Base-by-base conservation (phyloP, 257 asterid species). In the Eucommia ulmoides region DNA sequence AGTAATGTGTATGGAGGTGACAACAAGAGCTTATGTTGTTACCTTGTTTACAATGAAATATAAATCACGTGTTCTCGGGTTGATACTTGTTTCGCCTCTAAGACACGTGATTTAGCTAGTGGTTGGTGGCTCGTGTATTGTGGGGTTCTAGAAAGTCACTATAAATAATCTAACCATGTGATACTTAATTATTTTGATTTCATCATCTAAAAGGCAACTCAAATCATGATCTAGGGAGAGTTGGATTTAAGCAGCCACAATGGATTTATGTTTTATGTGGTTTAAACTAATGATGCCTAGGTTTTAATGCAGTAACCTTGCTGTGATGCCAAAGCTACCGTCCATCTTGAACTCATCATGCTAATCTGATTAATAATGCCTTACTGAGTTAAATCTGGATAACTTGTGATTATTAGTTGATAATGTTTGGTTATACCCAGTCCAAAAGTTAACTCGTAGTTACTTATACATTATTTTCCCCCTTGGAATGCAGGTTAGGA, bases 1-100 rank as follows among this genome's bases (percentile, higher is more conserved):
- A 3, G 96, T 91, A 44, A 83, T 91, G 95, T 91, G 96, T 67
- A 66, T 91, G 71, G 96, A 96, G 11, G 94, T 86, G n/a, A 86
- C 89, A 45, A 88, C 99, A 60, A 96, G 99, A 59, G 93, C 99
- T 62, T 86, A 91, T 73, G 60, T 91, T 61, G 81, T 91, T 59
- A 86, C 99, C 19, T 67, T 86, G 52, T 91, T 91, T 67, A 89
- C 94, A 57, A 54, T 83, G 19, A 91, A 86, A 68, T 64, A 91
- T 64, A 25, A 88, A 15, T 72, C 56, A 42, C 84, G 94, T 51
- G 94, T 83, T 47, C 67, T 72, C 78, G 98, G 98, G 58, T 61
- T 91, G 82, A 83, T 91, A 71, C 96, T 91, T 22, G 68, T 91
- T 70, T 91, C 98, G 61, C 96, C 98, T 24, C 57, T 91, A 44